phyloP scores from a whole-genome alignment of 768 basidiomycete species.

The Russula brevipes region DNA sequence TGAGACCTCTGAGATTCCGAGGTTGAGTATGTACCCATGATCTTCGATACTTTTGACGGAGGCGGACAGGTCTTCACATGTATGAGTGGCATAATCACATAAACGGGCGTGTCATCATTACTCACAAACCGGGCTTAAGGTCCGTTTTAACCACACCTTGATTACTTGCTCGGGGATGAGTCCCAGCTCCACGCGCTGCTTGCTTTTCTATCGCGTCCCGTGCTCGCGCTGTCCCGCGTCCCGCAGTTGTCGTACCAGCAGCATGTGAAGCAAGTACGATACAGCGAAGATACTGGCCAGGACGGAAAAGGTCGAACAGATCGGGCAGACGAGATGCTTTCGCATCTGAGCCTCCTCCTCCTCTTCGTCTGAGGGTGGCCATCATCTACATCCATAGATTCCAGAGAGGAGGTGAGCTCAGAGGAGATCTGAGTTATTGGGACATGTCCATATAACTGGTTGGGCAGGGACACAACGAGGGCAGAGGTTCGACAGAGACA shows the following conservation, averaged over 20 bases:
- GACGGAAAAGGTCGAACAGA: slow-evolving; percentile 64
- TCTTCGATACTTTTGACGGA: slow-evolving; percentile 85
- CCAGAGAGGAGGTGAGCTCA: slow-evolving; percentile 68
- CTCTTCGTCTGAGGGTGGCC: slow-evolving; percentile 43
- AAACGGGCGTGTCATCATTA: slow-evolving; percentile 27
- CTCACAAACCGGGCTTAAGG: slow-evolving; percentile 70
- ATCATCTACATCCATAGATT: slow-evolving; percentile 51
- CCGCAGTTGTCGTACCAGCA: slow-evolving; percentile 55
- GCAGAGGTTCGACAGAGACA: slow-evolving; percentile 83
- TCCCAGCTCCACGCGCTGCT: slow-evolving; percentile 79
- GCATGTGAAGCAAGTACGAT: slow-evolving; percentile 66
- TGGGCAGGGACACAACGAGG: slow-evolving; percentile 89
- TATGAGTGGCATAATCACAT: background rate
- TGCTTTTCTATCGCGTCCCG: slow-evolving; percentile 62
- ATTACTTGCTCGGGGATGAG: slow-evolving; percentile 84
- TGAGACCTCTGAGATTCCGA: slow-evolving; percentile 72
- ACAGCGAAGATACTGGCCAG: slow-evolving; percentile 84
- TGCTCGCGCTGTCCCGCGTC: slow-evolving; percentile 50
- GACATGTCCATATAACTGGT: slow-evolving; percentile 88
- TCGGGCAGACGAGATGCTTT: slow-evolving; percentile 48
- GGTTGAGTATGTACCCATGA: slow-evolving; percentile 86
- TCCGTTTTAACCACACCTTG: slow-evolving; percentile 73
- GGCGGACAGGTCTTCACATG: slow-evolving; percentile 60
- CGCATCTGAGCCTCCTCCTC: slow-evolving; percentile 39
- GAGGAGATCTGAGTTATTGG: slow-evolving; percentile 89